Conservation (phyloP, 352 stramenopile species). For the Lagenidium giganteum region DNA sequence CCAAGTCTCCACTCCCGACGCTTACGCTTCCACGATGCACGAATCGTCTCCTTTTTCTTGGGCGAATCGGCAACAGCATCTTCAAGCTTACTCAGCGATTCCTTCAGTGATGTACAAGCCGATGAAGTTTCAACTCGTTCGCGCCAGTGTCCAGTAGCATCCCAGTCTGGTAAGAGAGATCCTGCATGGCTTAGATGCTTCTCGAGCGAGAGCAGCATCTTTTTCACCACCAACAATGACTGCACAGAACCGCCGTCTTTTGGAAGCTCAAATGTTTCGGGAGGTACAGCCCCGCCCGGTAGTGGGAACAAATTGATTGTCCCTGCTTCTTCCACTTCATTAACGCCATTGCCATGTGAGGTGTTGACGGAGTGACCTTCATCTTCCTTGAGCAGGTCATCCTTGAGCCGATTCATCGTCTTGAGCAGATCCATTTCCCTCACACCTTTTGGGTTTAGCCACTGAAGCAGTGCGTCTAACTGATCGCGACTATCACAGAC, state of each 20-base stretch:
- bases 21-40: constrained; percentile 52
- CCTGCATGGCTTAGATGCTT: constrained; percentile 38
- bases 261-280: constrained; percentile 32
- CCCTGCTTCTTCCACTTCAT: too few species aligned
- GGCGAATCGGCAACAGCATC: constrained; percentile 27
- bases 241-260: constrained; percentile 30
- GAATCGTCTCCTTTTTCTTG: constrained; percentile 40
- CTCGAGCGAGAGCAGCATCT: constrained; percentile 47
- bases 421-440: constrained; percentile 54
- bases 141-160: constrained; percentile 30
- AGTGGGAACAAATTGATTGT: constrained; percentile 45
- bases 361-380: constrained; percentile 4
- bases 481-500: constrained; percentile 34
- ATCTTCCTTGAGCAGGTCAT: constrained; percentile 22
- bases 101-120: constrained; percentile 25
- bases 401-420: constrained; percentile 44
- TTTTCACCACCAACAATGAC: constrained; percentile 26
- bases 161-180: constrained; percentile 39
- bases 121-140: constrained; percentile 20
- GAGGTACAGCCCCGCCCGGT: constrained; percentile 33
- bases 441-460: constrained; percentile 74
- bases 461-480: constrained; percentile 40
- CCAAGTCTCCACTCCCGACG: constrained; percentile 51
- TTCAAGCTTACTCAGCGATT: constrained; percentile 50
- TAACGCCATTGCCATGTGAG: constrained; percentile 24